phyloP scores from a whole-genome alignment of 2,329 filamentous ascomycete genomes.

The Talaromyces sp. region DNA sequence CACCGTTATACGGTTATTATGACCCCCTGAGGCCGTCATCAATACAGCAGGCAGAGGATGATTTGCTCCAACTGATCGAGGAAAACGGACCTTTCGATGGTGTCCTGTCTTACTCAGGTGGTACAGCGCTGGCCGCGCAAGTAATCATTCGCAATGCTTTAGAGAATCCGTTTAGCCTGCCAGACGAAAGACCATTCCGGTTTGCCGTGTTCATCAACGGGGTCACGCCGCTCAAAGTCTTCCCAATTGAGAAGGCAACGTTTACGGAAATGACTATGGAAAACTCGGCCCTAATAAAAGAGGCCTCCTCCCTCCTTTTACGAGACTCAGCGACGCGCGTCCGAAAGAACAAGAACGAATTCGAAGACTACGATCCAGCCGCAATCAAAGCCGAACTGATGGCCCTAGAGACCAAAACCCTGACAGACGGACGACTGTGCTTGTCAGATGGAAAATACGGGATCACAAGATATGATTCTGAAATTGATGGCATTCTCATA shows the following conservation, averaged over 20 bases:
- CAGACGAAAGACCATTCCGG: slow-evolving; percentile 14
- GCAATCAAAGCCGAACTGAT: slow-evolving; percentile 11
- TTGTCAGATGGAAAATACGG: slow-evolving; percentile 9
- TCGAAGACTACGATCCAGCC: slow-evolving; percentile 13
- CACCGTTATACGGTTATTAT: slow-evolving; percentile 11
- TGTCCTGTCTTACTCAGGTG: slow-evolving; percentile 19
- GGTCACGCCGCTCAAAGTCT: slow-evolving; percentile 15
- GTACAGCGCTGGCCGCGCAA: slow-evolving; percentile 16
- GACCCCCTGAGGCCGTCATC: slow-evolving; percentile 6
- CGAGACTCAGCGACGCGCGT: slow-evolving; percentile 14
- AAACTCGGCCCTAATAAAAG: slow-evolving; percentile 8
- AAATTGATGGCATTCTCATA: slow-evolving; percentile 10
- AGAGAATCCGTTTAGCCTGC: slow-evolving; percentile 14
- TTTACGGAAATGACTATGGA: slow-evolving; percentile 10
- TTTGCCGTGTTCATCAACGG: slow-evolving; percentile 16
- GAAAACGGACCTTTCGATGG: slow-evolving; percentile 22
- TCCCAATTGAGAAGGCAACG: slow-evolving; percentile 10
- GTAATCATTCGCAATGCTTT: slow-evolving; percentile 10
- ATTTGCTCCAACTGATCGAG: slow-evolving; percentile 13
- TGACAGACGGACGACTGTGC: slow-evolving; percentile 12
- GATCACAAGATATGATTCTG: slow-evolving; percentile 9
- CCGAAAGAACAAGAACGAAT: slow-evolving; percentile 11
- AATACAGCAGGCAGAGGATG: slow-evolving; percentile 8
- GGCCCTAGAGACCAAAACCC: slow-evolving; percentile 10
- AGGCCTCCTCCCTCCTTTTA: slow-evolving; percentile 11